A percentile compares a stretch with the other conserved stretches of the same genome.
phyloP scores from a whole-genome alignment of 1,284 basidiomycete species.

The Rhodofomes roseus region DNA sequence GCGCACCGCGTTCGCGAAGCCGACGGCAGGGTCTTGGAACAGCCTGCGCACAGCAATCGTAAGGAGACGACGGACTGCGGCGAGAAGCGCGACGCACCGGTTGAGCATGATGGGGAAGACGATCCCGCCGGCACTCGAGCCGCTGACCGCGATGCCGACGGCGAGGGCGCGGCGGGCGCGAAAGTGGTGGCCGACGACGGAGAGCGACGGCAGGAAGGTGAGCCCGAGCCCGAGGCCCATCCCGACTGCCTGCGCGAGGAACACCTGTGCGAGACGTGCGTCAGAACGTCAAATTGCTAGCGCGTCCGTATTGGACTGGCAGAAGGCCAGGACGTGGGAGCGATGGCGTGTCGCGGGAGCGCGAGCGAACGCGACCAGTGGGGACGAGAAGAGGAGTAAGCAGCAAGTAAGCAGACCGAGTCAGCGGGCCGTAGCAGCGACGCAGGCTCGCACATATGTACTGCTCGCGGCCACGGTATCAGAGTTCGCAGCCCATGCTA shows the following conservation, averaged over 20 bases:
- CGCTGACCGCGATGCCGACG: constrained; percentile 43
- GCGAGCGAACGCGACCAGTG: background rate
- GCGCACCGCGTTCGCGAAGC: constrained; percentile 59
- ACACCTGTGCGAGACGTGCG: constrained; percentile 31
- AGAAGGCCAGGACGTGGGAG: no score
- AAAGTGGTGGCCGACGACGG: constrained; percentile 47
- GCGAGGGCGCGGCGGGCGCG: constrained; percentile 42
- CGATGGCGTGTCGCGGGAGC: no score
- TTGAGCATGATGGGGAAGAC: constrained; percentile 62
- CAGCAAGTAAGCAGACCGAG: background rate
- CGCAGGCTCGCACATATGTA: no score
- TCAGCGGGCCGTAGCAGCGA: background rate
- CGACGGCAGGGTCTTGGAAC: constrained; percentile 46
- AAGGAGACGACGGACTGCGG: background rate
- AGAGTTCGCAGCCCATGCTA: no score
- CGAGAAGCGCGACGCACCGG: constrained; percentile 36
- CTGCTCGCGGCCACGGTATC: no score
- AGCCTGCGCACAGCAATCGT: constrained; percentile 28
- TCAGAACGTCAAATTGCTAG: background rate
- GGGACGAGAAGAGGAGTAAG: background rate
- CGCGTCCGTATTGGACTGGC: no score
- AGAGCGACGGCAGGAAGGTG: constrained; percentile 49
- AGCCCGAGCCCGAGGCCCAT: constrained; percentile 47
- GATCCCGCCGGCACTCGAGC: constrained; percentile 49
- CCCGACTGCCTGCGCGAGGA: constrained; percentile 49